Base-by-base conservation (phyloP, 352 stramenopile genomes). In the Pythium brachiatum region DNA sequence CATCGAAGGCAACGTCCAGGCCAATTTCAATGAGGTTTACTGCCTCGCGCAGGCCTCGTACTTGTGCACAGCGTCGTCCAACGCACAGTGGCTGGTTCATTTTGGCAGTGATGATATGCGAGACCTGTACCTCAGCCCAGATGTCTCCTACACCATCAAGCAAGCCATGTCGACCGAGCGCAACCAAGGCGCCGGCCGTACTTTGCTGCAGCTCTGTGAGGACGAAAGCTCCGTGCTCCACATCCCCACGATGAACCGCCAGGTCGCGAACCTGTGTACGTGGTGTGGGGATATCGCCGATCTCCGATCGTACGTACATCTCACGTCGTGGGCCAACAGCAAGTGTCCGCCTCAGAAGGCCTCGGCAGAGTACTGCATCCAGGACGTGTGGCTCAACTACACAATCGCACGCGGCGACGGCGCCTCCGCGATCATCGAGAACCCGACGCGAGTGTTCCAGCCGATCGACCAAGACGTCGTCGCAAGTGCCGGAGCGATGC, bases 31-130 rank as follows among this genome's bases (percentile, higher is more conserved):
- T 56, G 26, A 56, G 25, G 46, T 69, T 9, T 69, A 69, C 34
- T 73, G 66, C 46, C 21, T 73, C 56, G 52, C 66, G 8, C 59
- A 73, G 44, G 66, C 66, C 32, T 55, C 47, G 25, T 73, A 38
- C 51, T 18, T 73, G 12, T 73, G 66, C 44, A 69, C 66, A 12
- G 54, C 66, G 1, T 56, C 60, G 2, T 41, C 66, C 11, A 66
- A 58, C 16, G 48, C 60, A 26, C 66, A 69, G 25, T 73, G 66
- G 66, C 51, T 73, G 27, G 66, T 73, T 2, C 60, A 66, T 18
- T 72, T 62, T 52, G 66, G 66, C 34, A 69, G 55, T 9, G 66
- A 66, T 34, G 66, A 73, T 38, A 20, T 73, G 7, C 66, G 66
- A 18, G 66, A 73, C 44, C 23, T 73, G 2, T 73, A 58, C 43